These are phyloP conservation scores for Pythium scleroteichum DNA, from an alignment of 352 stramenopile genomes.

Conservation along the genomic window DNA sequence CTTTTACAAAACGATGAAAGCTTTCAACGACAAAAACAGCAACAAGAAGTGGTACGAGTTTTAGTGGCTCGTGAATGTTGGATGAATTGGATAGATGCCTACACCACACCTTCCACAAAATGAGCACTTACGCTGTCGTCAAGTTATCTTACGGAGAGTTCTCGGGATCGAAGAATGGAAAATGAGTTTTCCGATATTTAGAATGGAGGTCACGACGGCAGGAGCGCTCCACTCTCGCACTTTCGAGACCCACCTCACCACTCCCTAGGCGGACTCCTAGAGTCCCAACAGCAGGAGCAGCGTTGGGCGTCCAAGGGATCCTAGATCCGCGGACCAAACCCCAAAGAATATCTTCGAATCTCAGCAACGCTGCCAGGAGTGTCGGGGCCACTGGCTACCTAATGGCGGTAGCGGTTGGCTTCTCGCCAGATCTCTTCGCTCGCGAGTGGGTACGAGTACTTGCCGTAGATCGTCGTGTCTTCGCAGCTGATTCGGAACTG, in stretches of 20 bases:
- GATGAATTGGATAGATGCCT: neutral
- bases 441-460: neutral
- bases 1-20: slow-evolving; percentile 86
- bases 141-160: no score
- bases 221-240: no score
- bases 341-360: no score
- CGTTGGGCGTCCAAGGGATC: no score
- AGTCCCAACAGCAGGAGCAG: no score
- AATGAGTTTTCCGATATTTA: no score
- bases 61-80: slow-evolving; percentile 18
- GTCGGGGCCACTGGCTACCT: neutral
- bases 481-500: neutral
- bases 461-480: neutral
- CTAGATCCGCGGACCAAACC: no score
- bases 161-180: no score
- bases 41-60: slow-evolving; percentile 89
- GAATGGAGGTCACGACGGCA: no score
- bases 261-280: no score
- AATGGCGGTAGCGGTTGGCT: neutral
- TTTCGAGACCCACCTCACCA: no score
- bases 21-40: slow-evolving; percentile 82
- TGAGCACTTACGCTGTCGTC: neutral
- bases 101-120: neutral
- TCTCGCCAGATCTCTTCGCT: neutral
- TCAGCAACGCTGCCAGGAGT: no score